phyloP scores from a whole-genome alignment of 805 yeast species.

The Schwanniomyces pseudopolymorphus region DNA sequence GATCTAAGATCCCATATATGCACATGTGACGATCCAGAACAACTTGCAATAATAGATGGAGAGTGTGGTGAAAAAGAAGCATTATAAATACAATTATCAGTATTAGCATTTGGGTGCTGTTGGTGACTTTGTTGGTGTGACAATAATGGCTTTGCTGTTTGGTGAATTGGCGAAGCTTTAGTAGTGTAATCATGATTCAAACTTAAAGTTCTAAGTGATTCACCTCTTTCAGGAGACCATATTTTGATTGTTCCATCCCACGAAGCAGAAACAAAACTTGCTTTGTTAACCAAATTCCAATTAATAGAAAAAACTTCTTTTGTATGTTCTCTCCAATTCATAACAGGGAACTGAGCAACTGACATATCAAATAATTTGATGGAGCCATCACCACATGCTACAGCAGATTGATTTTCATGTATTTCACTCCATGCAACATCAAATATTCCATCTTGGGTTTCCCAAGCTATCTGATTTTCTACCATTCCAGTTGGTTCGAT shows the following conservation, averaged over 20 bases:
- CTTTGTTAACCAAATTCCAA: constrained; percentile 72
- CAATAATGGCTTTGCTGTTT: constrained; percentile 24
- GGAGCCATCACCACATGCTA: constrained; percentile 89
- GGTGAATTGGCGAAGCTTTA: constrained; percentile 23
- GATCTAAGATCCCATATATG: constrained; percentile 82
- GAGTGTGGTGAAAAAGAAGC: constrained; percentile 85
- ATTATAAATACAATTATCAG: constrained; percentile 69
- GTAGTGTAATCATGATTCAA: constrained; percentile 27
- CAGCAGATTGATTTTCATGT: constrained; percentile 82
- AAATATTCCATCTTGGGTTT: constrained; percentile 91
- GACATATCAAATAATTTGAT: constrained; percentile 77
- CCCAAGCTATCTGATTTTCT: constrained; percentile 56
- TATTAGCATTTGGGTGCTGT: constrained; percentile 29
- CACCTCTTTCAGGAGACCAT: constrained; percentile 65
- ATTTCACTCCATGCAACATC: constrained; percentile 87
- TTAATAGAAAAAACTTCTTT: constrained; percentile 71
- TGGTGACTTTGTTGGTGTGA: constrained; percentile 37
- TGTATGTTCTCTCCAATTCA: constrained; percentile 73
- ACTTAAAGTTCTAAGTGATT: constrained; percentile 57
- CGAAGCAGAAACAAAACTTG: constrained; percentile 69
- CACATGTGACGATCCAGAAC: constrained; percentile 70
- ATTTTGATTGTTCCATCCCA: constrained; percentile 91
- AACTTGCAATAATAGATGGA: constrained; percentile 64
- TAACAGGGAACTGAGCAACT: constrained; percentile 66
- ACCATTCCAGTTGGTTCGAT: constrained; percentile 69